Evolutionary conservation across 202 grass and related monocot species (phyloP).

Genomic region (Bolboschoenoplectus hybrid): DNA sequence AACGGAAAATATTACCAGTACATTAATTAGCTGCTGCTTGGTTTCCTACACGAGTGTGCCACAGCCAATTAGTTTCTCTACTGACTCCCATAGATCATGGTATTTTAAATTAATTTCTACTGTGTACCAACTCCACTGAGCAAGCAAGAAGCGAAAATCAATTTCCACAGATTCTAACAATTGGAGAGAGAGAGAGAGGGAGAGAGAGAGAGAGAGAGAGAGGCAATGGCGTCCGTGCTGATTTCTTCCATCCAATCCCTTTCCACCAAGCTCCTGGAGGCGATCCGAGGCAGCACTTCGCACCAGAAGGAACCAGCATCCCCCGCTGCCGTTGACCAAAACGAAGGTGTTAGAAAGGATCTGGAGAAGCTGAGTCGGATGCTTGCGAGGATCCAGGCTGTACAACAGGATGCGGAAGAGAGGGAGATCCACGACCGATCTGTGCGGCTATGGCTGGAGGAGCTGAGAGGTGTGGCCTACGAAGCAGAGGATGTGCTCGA

Average conservation of each 20-base stretch:
- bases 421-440: conserved; percentile 9
- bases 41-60: too few relatives aligned
- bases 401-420: conserved; percentile 7
- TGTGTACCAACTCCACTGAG: too few relatives aligned
- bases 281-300: not conserved
- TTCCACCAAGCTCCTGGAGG: not conserved
- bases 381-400: conserved; percentile 21
- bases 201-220: not conserved
- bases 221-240: not conserved
- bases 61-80: too few relatives aligned
- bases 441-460: conserved; percentile 1
- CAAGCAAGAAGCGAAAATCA: too few relatives aligned
- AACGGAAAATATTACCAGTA: too few relatives aligned
- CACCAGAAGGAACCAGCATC: not conserved
- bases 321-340: not conserved
- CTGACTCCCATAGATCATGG: too few relatives aligned
- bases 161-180: too few relatives aligned
- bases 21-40: too few relatives aligned
- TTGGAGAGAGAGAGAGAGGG: too few relatives aligned
- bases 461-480: conserved; percentile 19
- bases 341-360: not conserved
- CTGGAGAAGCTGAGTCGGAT: conserved; percentile 28
- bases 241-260: not conserved
- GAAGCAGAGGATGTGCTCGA: conserved; percentile 34
- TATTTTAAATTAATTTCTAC: too few relatives aligned